Evolutionary conservation across 305 asterid species (phyloP).

Genomic region (Rubia peregrina): DNA sequence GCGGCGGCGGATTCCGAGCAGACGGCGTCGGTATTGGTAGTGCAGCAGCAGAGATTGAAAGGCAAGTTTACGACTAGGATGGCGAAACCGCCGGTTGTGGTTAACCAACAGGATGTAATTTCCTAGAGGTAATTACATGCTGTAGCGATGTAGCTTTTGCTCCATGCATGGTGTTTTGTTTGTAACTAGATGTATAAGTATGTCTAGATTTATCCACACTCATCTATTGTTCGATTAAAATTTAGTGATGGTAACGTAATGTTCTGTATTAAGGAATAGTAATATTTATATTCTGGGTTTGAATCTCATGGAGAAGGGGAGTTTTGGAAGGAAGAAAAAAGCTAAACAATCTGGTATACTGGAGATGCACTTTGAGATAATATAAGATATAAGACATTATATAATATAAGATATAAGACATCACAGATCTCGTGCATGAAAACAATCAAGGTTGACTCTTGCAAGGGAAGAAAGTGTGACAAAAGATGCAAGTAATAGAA

Average conservation of each 20-base stretch:
- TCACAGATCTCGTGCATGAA: not conserved
- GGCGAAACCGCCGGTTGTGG: not conserved
- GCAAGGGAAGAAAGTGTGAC: not conserved
- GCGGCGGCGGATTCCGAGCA: slow-evolving; percentile 52
- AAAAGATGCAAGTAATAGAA: not conserved
- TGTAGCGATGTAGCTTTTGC: not conserved
- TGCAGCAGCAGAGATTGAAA: slow-evolving; percentile 60
- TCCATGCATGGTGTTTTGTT: not conserved
- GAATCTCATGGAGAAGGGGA: no score
- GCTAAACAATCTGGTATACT: no score
- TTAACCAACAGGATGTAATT: slow-evolving; percentile 23
- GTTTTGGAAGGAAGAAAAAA: no score
- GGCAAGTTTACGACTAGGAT: slow-evolving; percentile 24
- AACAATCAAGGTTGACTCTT: not conserved
- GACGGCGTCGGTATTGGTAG: slow-evolving; percentile 64
- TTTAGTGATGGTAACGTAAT: no score
- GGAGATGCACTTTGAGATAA: no score
- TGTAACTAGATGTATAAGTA: not conserved
- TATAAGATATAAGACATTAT: no score
- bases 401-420: no score
- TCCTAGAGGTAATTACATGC: no score
- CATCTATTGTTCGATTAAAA: no score
- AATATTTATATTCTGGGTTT: no score
- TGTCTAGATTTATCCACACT: no score
- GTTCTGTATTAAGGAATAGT: no score